Evolutionary conservation across 2,329 filamentous ascomycete species (phyloP).

Genomic region (Cladosporium sp.): DNA sequence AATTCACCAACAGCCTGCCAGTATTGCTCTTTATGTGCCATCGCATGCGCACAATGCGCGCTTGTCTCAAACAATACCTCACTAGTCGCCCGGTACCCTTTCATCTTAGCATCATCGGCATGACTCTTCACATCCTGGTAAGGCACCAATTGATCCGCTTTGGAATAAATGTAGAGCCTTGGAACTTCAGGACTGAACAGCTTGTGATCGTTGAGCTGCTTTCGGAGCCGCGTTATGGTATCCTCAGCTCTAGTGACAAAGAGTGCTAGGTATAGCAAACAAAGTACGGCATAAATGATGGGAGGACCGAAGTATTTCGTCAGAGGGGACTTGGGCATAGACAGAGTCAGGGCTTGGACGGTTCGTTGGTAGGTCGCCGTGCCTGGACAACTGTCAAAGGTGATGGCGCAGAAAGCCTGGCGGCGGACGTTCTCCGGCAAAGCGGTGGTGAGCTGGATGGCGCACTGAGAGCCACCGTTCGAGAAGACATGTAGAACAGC

Average conservation of each 20-base stretch:
- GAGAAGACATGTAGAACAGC: constrained; percentile 38
- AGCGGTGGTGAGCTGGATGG: constrained; percentile 26
- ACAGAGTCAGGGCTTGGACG: constrained; percentile 24
- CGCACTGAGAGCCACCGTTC: constrained; percentile 36
- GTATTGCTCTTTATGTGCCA: constrained; percentile 13
- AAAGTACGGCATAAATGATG: constrained; percentile 17
- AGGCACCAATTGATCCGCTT: constrained; percentile 57
- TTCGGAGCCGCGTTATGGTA: constrained; percentile 17
- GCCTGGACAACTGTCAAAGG: constrained; percentile 35
- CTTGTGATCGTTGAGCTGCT: constrained; percentile 19
- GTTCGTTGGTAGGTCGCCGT: constrained; percentile 20
- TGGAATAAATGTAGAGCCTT: constrained; percentile 60
- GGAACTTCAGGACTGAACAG: constrained; percentile 30
- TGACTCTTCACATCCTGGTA: constrained; percentile 59
- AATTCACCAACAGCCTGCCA: constrained; percentile 4
- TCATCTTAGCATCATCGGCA: constrained; percentile 47
- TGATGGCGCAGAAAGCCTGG: constrained; percentile 25
- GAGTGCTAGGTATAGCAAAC: constrained; percentile 15
- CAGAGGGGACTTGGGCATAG: constrained; percentile 22
- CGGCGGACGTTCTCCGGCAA: constrained; percentile 7
- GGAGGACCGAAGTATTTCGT: constrained; percentile 21
- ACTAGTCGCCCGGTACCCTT: constrained; percentile 52
- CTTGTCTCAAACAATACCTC: constrained; percentile 58
- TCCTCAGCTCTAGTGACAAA: constrained; percentile 19
- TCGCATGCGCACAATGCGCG: constrained; percentile 56